Conservation (phyloP, 2,329 filamentous ascomycete species). For the Raffaelea deltoideospora region DNA sequence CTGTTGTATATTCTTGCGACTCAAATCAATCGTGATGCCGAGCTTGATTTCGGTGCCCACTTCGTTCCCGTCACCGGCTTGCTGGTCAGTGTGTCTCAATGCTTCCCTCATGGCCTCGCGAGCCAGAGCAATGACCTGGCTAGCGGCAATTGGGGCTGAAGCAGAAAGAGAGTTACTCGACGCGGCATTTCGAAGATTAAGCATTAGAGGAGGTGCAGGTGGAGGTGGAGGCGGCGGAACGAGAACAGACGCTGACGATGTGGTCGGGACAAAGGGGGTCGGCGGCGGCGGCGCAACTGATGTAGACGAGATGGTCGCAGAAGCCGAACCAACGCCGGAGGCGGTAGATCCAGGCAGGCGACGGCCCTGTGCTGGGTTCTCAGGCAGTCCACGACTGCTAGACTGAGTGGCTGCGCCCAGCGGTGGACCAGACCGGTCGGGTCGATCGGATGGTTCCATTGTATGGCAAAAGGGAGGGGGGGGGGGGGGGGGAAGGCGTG, state of each 20-base stretch:
- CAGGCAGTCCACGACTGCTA: slow-evolving; percentile 16
- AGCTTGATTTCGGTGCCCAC: slow-evolving; percentile 48
- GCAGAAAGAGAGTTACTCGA: slow-evolving; percentile 24
- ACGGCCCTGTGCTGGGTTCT: slow-evolving; percentile 20
- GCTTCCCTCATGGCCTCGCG: slow-evolving; percentile 53
- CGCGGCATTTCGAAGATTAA: neutral
- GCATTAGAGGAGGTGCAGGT: too few relatives aligned
- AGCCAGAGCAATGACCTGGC: slow-evolving; percentile 50
- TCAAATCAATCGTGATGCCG: slow-evolving; percentile 65
- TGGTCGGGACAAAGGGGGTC: too few relatives aligned
- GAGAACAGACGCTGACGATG: too few relatives aligned
- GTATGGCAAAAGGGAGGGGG: too few relatives aligned
- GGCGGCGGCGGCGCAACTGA: slow-evolving; percentile 17
- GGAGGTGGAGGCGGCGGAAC: too few relatives aligned
- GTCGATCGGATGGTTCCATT: slow-evolving; percentile 9
- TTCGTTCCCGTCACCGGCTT: slow-evolving; percentile 43
- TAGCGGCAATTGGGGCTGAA: slow-evolving; percentile 37
- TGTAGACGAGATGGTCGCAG: slow-evolving; percentile 19
- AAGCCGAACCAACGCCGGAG: slow-evolving; percentile 1
- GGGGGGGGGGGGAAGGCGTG: too few relatives aligned
- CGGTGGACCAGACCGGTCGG: slow-evolving; percentile 7
- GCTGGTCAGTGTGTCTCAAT: slow-evolving; percentile 47
- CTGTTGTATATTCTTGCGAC: slow-evolving; percentile 56
- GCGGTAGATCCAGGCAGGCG: slow-evolving; percentile 11
- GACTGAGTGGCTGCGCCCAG: slow-evolving; percentile 6